Conservation (phyloP, 106 monocot species). For the Gastrodia elata region DNA sequence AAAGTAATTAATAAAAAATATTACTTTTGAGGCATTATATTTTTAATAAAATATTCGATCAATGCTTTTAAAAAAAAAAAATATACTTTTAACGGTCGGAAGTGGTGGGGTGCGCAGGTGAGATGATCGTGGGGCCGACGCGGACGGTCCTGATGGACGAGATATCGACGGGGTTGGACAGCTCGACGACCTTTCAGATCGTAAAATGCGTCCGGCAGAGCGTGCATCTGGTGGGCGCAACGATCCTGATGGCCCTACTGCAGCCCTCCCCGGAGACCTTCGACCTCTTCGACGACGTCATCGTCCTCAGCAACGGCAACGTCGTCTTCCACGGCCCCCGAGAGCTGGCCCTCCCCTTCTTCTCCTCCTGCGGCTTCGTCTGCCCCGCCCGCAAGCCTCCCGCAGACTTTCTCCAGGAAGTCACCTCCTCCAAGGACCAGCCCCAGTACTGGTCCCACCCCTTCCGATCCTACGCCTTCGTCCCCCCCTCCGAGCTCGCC, state of each 20-base stretch:
- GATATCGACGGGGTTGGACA: conserved; percentile 64
- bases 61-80: too few relatives aligned
- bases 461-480: conserved; percentile 32
- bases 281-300: conserved; percentile 81
- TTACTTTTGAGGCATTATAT: too few relatives aligned
- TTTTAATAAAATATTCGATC: too few relatives aligned
- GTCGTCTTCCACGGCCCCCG: conserved; percentile 81
- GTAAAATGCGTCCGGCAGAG: conserved; percentile 63
- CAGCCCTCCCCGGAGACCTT: conserved; percentile 83
- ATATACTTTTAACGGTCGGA: too few relatives aligned
- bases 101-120: conserved; percentile 10
- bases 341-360: conserved; percentile 58
- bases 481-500: conserved; percentile 49
- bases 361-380: conserved; percentile 53
- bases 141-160: conserved; percentile 59
- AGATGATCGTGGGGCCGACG: conserved; percentile 58
- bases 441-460: conserved; percentile 65
- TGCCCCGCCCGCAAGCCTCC: conserved; percentile 76
- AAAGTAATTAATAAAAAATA: too few relatives aligned
- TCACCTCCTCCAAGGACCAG: conserved; percentile 74
- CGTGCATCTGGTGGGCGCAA: conserved; percentile 53
- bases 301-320: conserved; percentile 74
- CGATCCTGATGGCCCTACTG: conserved; percentile 77
- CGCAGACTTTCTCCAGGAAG: conserved; percentile 87
- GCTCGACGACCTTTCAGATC: conserved; percentile 71